phyloP scores from a whole-genome alignment of 805 yeast genomes.

The Kodamaea sagamina region DNA sequence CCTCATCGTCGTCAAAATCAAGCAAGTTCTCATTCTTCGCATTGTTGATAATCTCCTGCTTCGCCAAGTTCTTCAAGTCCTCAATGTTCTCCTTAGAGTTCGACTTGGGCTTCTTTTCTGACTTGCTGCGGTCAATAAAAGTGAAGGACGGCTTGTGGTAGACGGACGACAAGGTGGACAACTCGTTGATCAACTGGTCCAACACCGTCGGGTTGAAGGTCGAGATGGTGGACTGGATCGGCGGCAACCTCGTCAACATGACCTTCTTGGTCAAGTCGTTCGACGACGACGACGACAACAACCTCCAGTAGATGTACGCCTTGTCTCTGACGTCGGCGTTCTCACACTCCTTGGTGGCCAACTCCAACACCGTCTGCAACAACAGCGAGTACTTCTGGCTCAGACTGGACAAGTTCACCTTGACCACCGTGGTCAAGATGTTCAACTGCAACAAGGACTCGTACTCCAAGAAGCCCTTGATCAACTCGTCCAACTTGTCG shows the following conservation, averaged over 20 bases:
- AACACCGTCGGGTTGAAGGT: conserved; percentile 68
- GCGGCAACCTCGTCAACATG: conserved; percentile 65
- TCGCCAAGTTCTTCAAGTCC: conserved; percentile 77
- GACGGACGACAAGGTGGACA: conserved; percentile 85
- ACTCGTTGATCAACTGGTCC: conserved; percentile 67
- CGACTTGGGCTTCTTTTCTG: conserved; percentile 18
- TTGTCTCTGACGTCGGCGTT: conserved; percentile 79
- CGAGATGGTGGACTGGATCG: conserved; percentile 71
- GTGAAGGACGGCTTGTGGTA: conserved; percentile 79
- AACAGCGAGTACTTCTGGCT: conserved; percentile 35
- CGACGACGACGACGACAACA: conserved; percentile 52
- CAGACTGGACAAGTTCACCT: conserved; percentile 41
- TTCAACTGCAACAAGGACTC: conserved; percentile 63
- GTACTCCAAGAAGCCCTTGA: conserved; percentile 56
- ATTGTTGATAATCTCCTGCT: conserved; percentile 65
- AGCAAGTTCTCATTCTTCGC: conserved; percentile 77
- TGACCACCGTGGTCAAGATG: conserved; percentile 62
- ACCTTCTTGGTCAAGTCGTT: conserved; percentile 50
- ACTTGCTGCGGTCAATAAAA: conserved; percentile 45
- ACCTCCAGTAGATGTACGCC: conserved; percentile 79
- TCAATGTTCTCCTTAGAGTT: conserved; percentile 50
- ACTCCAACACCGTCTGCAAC: conserved; percentile 60
- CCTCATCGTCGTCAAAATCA: conserved; percentile 75
- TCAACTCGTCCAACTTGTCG: conserved; percentile 45
- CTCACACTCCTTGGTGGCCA: conserved; percentile 64